Evolutionary conservation across 768 basidiomycete genomes (phyloP), one percentile per base, ranked within the genome.

Genomic region (Boletus edulis): DNA sequence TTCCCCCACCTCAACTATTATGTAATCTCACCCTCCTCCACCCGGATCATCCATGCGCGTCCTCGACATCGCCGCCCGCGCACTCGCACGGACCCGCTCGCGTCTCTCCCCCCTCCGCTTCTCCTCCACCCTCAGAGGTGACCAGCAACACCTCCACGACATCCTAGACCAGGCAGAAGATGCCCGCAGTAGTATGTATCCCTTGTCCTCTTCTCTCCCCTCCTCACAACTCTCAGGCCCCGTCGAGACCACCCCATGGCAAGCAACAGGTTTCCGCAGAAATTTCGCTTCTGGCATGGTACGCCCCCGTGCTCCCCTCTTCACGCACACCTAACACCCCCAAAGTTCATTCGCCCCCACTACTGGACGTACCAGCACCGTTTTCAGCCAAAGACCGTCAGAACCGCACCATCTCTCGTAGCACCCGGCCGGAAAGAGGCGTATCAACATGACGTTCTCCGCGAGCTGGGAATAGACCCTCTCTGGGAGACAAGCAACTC

Each of bases 401-500:
- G 58, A 29, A 52, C 48, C 2, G 73, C 71, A 40, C 71, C 73
- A 27, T 64, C 79, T 8, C 64, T 73, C 14, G 78, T 87, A 14
- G 87, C 82, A 39, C 90, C 87, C 32, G 71, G 76, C 20, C 76
- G 78, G 10, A 65, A 73, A 32, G 72, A 81, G 47, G 83, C 91
- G 5, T 78, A 78, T 29, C 63, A 74, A 27, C 68, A 71, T 9
- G 94, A 97, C 69, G 68, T 83, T 24, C 89, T 96, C 72, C 73
- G 85, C 70, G 83, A 87, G 60, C 77, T 88, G 31, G 74, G 76
- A 54, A 76, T 94, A 58, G 85, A 93, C 69, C 94, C 94, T 0
- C 72, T 93, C 17, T 74, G 82, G 58, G 83, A 89, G 69, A 78
- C 82, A 50, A 73, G 76, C 57, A 87, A 93, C 70, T 73, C 83